Base-by-base conservation (phyloP, 805 yeast species). In the Kluyveromyces wickerhamii region DNA sequence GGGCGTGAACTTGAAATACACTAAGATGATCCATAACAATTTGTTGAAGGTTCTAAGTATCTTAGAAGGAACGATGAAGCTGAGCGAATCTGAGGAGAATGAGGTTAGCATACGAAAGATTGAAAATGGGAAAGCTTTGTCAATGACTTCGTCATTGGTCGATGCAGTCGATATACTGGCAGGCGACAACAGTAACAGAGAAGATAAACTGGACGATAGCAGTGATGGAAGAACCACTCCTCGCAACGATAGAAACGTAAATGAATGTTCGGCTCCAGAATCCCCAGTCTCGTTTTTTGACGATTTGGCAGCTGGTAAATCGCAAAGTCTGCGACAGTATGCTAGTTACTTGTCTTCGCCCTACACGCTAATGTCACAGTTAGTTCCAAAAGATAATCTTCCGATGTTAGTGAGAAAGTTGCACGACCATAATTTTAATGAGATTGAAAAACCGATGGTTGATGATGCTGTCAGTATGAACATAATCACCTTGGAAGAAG, bases 391-490 rank as follows among this genome's bases (percentile, higher is more conserved):
- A 16, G 48, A 40, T 8, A 42, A 44, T 25, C 17, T 44, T 8
- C 48, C 48, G 2, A 29, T 44, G 7, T 42, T 45, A 8, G 37
- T 44, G 17, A 29, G 42, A 23, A 42, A 38, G 25, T 29, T 44
- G 14, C 38, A 42, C 19, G 44, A 40, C n/a, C 39, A 31, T 13
- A 14, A 27, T 8, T 37, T 37, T 25, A 38, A 33, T 11, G 22
- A 29, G 9, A 13, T 35, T 11, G 37, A 35, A 22, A 32, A 34
- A 20, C 37, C 34, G n/a, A 21, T 28, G 4, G 52, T 48, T 32
- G 60, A 55, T 44, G 84, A 79, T 48, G 53, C 79, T 3, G 61
- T 82, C 3, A 45, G 70, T 2, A 46, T 69, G 17, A 72, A 73
- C 1, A 56, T 79, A 4, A 46, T 83, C 11, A 48, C 72, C 1